Percentiles rank a stretch among this genome's conserved stretches.
Evolutionary conservation across 306 rosid species (phyloP).

Genomic region (Neltuma alba): DNA sequence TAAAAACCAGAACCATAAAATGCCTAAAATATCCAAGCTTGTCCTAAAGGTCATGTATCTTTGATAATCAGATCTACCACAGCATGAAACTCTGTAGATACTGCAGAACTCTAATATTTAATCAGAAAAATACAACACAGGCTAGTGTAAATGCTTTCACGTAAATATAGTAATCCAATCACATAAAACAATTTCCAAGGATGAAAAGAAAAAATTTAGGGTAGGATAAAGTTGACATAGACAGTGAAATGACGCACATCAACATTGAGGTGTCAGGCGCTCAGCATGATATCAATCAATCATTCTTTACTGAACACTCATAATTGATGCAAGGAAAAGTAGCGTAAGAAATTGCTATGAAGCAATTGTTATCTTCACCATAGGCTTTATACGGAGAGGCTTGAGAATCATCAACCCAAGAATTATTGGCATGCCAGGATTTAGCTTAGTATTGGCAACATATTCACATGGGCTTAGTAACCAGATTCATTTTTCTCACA

Average conservation of each 20-base stretch:
- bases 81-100: slow-evolving; percentile 1
- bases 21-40: slow-evolving; percentile 3
- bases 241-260: not conserved
- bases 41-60: not conserved
- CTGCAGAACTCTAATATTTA: not conserved
- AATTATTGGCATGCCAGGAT: slow-evolving; percentile 10
- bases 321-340: not conserved
- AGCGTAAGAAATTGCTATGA: not conserved
- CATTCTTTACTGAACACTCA: not conserved
- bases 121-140: not conserved
- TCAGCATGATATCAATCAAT: slow-evolving; percentile 2
- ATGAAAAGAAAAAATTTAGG: not conserved
- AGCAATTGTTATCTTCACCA: not conserved
- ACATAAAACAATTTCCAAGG: not conserved
- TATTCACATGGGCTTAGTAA: slow-evolving; percentile 20
- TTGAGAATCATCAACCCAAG: slow-evolving; percentile 14
- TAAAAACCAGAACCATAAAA: slow-evolving; percentile 21
- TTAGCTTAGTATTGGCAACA: slow-evolving; percentile 9
- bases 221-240: not conserved
- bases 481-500: not conserved
- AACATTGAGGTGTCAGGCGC: slow-evolving; percentile 8
- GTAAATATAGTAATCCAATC: not conserved
- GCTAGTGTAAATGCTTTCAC: not conserved
- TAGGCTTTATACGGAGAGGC: not conserved
- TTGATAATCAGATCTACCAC: slow-evolving; percentile 14